phyloP scores from a whole-genome alignment of 1,139 yeast species.

The Saccharomycopsis phalli region DNA sequence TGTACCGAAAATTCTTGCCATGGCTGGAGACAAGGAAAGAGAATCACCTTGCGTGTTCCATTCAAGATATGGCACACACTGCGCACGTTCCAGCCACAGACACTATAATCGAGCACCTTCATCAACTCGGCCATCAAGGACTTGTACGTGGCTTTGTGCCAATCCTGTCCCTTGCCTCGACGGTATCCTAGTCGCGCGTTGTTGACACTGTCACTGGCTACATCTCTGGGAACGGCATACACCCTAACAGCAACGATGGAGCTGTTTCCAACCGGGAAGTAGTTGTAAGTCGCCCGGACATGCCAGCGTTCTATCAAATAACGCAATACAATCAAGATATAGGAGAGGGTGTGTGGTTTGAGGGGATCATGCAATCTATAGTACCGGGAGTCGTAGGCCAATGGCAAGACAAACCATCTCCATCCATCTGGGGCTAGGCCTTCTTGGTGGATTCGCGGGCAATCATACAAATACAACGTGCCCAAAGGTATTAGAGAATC shows the following conservation, averaged over 20 bases:
- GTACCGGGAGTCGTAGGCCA: conserved; percentile 20
- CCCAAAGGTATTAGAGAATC: conserved; percentile 35
- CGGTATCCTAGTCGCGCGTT: conserved; percentile 27
- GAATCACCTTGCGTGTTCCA: conserved; percentile 13
- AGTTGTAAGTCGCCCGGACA: conserved; percentile 38
- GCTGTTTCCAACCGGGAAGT: conserved; percentile 19
- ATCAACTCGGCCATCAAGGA: conserved; percentile 31
- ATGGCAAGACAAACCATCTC: conserved; percentile 45
- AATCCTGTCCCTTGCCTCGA: conserved; percentile 25
- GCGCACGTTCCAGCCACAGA: conserved; percentile 25
- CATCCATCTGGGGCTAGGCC: conserved; percentile 36
- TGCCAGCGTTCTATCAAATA: conserved; percentile 35
- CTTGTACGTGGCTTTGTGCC: conserved; percentile 29
- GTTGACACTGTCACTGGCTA: conserved; percentile 37
- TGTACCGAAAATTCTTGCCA: conserved; percentile 8
- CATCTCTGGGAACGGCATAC: conserved; percentile 43
- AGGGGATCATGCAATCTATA: conserved; percentile 1
- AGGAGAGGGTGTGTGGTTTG: conserved; percentile 18
- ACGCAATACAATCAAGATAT: conserved; percentile 30
- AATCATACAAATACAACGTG: conserved; percentile 32
- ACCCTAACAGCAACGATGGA: conserved; percentile 32
- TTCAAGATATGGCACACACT: conserved; percentile 4
- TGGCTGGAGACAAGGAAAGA: conserved; percentile 19
- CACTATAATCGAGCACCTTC: conserved; percentile 33
- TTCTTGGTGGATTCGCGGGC: conserved; percentile 32